phyloP scores from a whole-genome alignment of 1,284 basidiomycete species.

The Ustilago esculenta region DNA sequence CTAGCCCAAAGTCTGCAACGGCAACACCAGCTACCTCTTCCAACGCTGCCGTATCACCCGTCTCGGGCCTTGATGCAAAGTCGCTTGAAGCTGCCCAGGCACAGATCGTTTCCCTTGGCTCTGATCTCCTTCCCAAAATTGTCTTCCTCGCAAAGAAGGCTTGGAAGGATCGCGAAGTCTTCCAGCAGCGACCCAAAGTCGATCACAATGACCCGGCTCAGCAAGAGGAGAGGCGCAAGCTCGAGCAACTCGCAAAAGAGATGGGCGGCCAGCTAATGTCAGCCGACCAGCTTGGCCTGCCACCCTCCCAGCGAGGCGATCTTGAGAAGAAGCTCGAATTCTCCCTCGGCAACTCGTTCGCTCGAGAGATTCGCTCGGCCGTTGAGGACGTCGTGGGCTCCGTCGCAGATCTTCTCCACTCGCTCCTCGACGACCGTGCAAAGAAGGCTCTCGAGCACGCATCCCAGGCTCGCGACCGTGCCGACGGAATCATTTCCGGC shows the following conservation, averaged over 20 bases:
- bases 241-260: conserved; percentile 42
- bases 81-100: conserved; percentile 50
- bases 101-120: conserved; percentile 49
- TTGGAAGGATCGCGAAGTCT: conserved; percentile 49
- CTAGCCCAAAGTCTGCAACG: conserved; percentile 17
- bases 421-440: conserved; percentile 50
- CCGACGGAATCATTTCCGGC: conserved; percentile 22
- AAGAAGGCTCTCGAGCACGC: conserved; percentile 46
- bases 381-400: conserved; percentile 44
- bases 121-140: conserved; percentile 54
- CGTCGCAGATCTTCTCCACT: conserved; percentile 56
- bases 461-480: conserved; percentile 37
- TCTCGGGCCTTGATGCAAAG: conserved; percentile 47
- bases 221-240: conserved; percentile 29
- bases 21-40: neutral
- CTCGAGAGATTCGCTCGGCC: conserved; percentile 41
- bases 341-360: conserved; percentile 52
- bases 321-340: conserved; percentile 34
- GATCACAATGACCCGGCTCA: conserved; percentile 22
- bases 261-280: conserved; percentile 55
- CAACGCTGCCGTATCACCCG: conserved; percentile 25
- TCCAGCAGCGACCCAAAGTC: conserved; percentile 22
- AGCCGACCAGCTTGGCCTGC: conserved; percentile 40
- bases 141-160: conserved; percentile 58
- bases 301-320: conserved; percentile 29